A percentile compares a stretch with the other conserved stretches of the same genome.
phyloP scores from a whole-genome alignment of 345 rosid species.

The Syzygium oleosum region DNA sequence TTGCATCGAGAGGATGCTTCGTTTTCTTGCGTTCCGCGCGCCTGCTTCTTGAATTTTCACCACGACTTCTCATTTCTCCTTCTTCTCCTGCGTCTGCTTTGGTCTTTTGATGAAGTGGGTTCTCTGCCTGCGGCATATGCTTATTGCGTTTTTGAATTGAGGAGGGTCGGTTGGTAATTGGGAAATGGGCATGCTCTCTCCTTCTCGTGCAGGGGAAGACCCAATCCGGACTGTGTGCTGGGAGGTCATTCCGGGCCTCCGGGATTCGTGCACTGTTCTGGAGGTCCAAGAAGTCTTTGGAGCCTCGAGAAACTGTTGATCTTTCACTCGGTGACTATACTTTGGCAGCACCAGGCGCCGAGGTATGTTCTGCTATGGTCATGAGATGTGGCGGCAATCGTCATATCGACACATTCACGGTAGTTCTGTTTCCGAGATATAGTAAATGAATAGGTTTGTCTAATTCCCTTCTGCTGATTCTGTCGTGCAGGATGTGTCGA shows the following conservation, averaged over 20 bases:
- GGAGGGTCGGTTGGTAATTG: neutral
- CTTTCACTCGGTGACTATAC: conserved; percentile 38
- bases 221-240: conserved; percentile 3
- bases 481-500: conserved; percentile 29
- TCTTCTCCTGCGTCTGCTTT: neutral
- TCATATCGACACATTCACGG: neutral
- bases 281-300: conserved; percentile 51
- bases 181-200: neutral
- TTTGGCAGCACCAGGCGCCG: conserved; percentile 34
- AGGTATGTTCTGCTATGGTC: conserved; percentile 38
- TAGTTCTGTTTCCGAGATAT: neutral
- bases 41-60: neutral
- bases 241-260: conserved; percentile 13
- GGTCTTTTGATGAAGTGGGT: neutral
- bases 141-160: neutral
- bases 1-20: neutral
- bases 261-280: conserved; percentile 62
- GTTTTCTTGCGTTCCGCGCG: neutral
- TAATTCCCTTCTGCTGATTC: neutral
- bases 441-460: neutral
- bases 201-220: conserved; percentile 34
- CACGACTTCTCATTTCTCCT: neutral
- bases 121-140: neutral
- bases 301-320: conserved; percentile 30
- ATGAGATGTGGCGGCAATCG: neutral